Evolutionary conservation across 2,329 filamentous ascomycete species (phyloP), one percentile per base, ranked within the genome.

Genomic region (Claviceps pazoutovae): DNA sequence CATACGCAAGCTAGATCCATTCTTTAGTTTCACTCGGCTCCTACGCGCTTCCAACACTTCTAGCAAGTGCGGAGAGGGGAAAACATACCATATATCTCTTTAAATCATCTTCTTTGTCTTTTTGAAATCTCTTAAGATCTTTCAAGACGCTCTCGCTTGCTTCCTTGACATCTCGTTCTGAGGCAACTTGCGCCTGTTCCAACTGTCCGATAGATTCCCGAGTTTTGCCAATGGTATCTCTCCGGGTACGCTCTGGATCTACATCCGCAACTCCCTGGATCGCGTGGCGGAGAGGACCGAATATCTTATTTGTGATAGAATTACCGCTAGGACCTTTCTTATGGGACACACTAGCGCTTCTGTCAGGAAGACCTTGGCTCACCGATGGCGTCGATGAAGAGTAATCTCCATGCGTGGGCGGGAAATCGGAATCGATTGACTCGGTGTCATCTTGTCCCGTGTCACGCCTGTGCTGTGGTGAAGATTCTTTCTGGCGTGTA

Each of bases 241-340:
- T 79, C 50, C 93, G 78, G 44, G 90, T 95, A 56, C 90, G 78
- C 69, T 98, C 93, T 0, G 93, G 93, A 63, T 98, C 93, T 43
- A 94, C 88, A 64, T 98, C 93, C 1, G 93, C 91, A 61, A 97
- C 91, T 4, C 93, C 93, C 62, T 97, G 88, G 37, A 97, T 88
- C 0, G 93, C 93, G 68, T 98, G 91, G 51, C 88, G 94, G 56
- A 98, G 84, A 11, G 90, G 86, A 1, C 91, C 93, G 66, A 98
- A 97, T 50, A 98, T 88, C 70, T 91, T 95, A 63, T 82, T 83
- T 1, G 90, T 90, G 55, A 97, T 90, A 56, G 93, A 95, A 60
- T 86, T 88, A n/a, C 87, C 83, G 62, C 88, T 94, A 2, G 84
- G 76, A 43, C 80, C 83, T 69, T 95, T 95, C 66, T 83, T 86